Conservation (phyloP, 257 asterid genomes). For the Linaria vulgaris region DNA sequence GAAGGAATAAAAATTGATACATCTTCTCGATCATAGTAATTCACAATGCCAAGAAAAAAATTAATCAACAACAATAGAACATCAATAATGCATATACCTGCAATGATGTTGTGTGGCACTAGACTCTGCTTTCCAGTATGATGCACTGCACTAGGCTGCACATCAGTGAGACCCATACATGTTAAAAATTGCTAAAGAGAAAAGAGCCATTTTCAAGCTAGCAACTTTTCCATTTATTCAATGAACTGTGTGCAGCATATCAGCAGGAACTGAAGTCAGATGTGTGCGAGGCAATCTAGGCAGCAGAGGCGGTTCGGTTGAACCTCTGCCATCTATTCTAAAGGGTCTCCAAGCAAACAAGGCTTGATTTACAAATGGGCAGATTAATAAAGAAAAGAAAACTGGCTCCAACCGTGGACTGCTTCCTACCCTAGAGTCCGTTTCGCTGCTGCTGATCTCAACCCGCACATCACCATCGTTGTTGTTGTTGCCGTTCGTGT, state of each 20-base stretch:
- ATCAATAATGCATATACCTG: conserved; percentile 41
- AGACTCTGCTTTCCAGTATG: conserved; percentile 43
- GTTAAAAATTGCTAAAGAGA: conserved; percentile 16
- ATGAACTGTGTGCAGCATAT: conserved; percentile 39
- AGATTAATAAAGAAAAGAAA: background rate
- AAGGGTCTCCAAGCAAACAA: conserved; percentile 81
- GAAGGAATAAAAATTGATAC: conserved; percentile 4
- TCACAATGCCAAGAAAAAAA: background rate
- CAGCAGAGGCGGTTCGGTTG: conserved; percentile 58
- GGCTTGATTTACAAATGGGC: conserved; percentile 49
- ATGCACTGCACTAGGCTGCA: conserved; percentile 48
- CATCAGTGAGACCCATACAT: conserved; percentile 20
- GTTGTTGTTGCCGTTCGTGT: no score
- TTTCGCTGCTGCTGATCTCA: no score
- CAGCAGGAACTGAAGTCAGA: conserved; percentile 42
- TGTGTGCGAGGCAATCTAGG: conserved; percentile 62
- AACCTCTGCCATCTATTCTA: conserved; percentile 60
- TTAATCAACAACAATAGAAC: background rate
- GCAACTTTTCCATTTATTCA: conserved; percentile 75
- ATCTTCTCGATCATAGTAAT: conserved; percentile 7
- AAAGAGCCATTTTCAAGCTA: conserved; percentile 20
- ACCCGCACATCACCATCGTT: no score
- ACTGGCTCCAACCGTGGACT: no score
- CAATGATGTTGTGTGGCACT: conserved; percentile 29
- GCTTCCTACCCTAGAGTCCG: no score